Percentiles rank a stretch among this genome's conserved stretches.
These are phyloP conservation scores for Penicillium antarcticum DNA, from an alignment of 495 filamentous ascomycete species.

Conservation along the genomic window DNA sequence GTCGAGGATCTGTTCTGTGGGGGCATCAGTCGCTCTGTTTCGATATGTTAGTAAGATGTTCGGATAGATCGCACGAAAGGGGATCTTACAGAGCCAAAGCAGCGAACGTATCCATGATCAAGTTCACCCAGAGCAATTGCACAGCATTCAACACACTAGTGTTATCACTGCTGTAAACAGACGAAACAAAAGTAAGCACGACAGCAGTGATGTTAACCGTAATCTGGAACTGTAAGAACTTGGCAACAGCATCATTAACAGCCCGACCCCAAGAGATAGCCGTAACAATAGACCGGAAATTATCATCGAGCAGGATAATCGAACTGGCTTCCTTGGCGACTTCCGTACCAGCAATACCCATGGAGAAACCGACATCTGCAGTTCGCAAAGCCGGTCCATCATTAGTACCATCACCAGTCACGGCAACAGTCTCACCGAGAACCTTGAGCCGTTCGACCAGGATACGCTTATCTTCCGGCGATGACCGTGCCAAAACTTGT, in stretches of 20 bases:
- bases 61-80: not conserved
- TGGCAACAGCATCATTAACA: slow-evolving; percentile 87
- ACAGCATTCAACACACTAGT: slow-evolving; percentile 78
- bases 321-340: slow-evolving; percentile 93
- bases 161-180: slow-evolving; percentile 64
- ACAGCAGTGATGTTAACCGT: slow-evolving; percentile 91
- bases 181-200: slow-evolving; percentile 75
- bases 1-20: slow-evolving; percentile 72
- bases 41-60: slow-evolving; percentile 4
- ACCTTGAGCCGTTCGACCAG: slow-evolving; percentile 71
- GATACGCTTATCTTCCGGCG: slow-evolving; percentile 84
- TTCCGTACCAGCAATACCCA: slow-evolving; percentile 88
- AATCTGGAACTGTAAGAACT: slow-evolving; percentile 89
- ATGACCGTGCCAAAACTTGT: slow-evolving; percentile 81
- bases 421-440: slow-evolving; percentile 76
- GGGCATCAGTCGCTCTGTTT: slow-evolving; percentile 71
- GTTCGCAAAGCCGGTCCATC: slow-evolving; percentile 83
- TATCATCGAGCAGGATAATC: slow-evolving; percentile 90
- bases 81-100: slow-evolving; percentile 63
- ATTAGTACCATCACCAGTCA: slow-evolving; percentile 88
- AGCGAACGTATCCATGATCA: slow-evolving; percentile 93
- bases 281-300: slow-evolving; percentile 84
- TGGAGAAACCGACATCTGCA: slow-evolving; percentile 88
- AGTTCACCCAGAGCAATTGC: slow-evolving; percentile 86
- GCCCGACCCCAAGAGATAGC: slow-evolving; percentile 88